A percentile compares a stretch with the other conserved stretches of the same genome.
These are phyloP conservation scores for Xanthoceras sorbifolium DNA, from an alignment of 345 rosid species.

Conservation along the genomic window DNA sequence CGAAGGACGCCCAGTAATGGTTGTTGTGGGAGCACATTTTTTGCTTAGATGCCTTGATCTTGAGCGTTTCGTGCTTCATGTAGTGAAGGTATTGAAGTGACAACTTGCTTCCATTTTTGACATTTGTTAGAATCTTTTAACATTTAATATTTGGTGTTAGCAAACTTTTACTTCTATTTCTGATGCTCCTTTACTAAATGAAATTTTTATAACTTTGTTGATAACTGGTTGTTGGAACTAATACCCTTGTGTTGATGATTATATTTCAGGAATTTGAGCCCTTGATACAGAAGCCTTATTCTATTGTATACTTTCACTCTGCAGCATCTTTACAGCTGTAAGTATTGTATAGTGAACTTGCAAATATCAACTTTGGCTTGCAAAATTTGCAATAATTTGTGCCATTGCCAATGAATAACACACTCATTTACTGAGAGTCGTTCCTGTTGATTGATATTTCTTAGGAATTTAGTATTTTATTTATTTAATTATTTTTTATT, in stretches of 20 bases:
- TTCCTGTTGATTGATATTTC: conserved; percentile 6
- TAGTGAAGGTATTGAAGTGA: conserved; percentile 60
- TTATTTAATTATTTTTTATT: too few species aligned
- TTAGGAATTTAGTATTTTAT: background rate
- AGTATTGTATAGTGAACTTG: conserved; percentile 38
- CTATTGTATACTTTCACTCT: conserved; percentile 90
- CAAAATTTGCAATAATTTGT: conserved; percentile 6
- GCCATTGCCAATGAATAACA: background rate
- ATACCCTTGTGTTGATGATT: conserved; percentile 21
- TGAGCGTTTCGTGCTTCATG: conserved; percentile 81
- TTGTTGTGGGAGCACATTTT: conserved; percentile 97
- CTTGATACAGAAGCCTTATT: conserved; percentile 88
- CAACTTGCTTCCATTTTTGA: conserved; percentile 6
- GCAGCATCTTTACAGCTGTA: conserved; percentile 95
- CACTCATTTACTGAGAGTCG: background rate
- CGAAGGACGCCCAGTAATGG: conserved; percentile 96
- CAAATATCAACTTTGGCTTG: conserved; percentile 11
- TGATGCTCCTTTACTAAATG: conserved; percentile 5
- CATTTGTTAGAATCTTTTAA: conserved; percentile 13
- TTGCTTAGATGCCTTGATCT: conserved; percentile 92
- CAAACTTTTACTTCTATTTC: conserved; percentile 13
- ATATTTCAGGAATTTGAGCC: conserved; percentile 94
- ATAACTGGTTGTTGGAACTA: conserved; percentile 12
- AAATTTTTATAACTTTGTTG: background rate
- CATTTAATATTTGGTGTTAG: background rate